Evolutionary conservation across 1,284 basidiomycete species (phyloP), one percentile per base, ranked within the genome.

Genomic region (Ustilago vetiveriae): DNA sequence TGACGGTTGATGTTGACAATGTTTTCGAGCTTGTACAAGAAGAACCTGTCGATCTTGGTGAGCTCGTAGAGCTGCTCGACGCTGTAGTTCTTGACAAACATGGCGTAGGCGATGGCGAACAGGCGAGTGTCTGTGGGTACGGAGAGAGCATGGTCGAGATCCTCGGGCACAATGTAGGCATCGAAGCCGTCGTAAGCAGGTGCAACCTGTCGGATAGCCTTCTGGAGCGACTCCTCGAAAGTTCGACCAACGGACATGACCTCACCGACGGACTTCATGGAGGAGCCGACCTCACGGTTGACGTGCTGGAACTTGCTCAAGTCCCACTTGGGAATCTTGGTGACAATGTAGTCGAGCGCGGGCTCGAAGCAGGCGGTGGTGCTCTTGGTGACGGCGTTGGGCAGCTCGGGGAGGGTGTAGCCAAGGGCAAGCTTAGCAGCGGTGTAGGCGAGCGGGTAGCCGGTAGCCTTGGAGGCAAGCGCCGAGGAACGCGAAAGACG

Each of bases 221-320:
- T 99, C 83, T 98, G 96, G 80, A 99, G 86, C 78, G 91, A 93
- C 84, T 99, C 96, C 84, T 99, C 96, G 75, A 97, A 99, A 1
- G 96, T 98, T 74, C 96, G 90, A 42, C 96, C 96, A 74, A 99
- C 98, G 69, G 95, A 95, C 96, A 99, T 98, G 78, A 98, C 95
- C 83, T 98, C 96, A 65, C 96, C 96, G 58, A 99, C 96, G 22
- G 92, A 94, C 85, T 99, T 98, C 96, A 99, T 98, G 23, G 93
- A 88, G 3, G 94, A 98, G 33, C 96, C 95, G 49, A 98, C 89
- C 81, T 94, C 90, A 60, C 95, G 90, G 82, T 96, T 90, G 59
- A 99, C 96, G 79, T 87, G 85, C 81, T 97, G 94, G 87, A 99
- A 98, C 85, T 99, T 99, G 74, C 94, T 93, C 64, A 99, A 85